These are phyloP conservation scores for Pichia sp. DNA, from an alignment of 1,139 yeast genomes.

Conservation along the genomic window DNA sequence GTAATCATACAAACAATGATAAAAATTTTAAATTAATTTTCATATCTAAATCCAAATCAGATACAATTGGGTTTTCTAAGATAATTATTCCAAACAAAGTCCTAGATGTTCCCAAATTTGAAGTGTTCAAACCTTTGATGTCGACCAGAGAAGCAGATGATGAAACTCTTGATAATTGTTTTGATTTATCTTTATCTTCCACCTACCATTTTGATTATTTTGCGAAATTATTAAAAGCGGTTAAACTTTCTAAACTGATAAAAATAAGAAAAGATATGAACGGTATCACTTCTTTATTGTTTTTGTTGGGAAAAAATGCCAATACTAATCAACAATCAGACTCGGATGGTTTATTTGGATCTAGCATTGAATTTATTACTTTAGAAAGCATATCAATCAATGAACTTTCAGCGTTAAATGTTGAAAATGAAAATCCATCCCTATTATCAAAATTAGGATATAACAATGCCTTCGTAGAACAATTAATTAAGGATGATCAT, in stretches of 20 bases:
- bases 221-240: conserved; percentile 47
- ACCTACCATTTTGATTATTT: conserved; percentile 50
- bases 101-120: conserved; percentile 51
- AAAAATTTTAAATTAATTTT: conserved; percentile 38
- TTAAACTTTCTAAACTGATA: conserved; percentile 52
- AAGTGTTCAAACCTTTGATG: conserved; percentile 25
- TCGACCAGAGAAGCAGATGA: conserved; percentile 23
- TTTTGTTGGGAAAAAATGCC: conserved; percentile 29
- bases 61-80: conserved; percentile 57
- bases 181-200: conserved; percentile 25
- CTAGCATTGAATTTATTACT: conserved; percentile 56
- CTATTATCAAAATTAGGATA: conserved; percentile 22
- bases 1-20: conserved; percentile 13
- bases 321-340: conserved; percentile 5
- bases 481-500: conserved; percentile 30
- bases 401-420: conserved; percentile 22
- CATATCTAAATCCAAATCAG: conserved; percentile 39
- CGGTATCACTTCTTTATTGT: conserved; percentile 47
- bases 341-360: conserved; percentile 36
- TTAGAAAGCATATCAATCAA: conserved; percentile 37
- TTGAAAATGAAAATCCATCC: background rate
- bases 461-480: conserved; percentile 25
- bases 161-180: conserved; percentile 8
- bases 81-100: conserved; percentile 61
- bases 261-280: conserved; percentile 52